phyloP scores from a whole-genome alignment of 2,329 filamentous ascomycete genomes.

The Hypoxylon sp. region DNA sequence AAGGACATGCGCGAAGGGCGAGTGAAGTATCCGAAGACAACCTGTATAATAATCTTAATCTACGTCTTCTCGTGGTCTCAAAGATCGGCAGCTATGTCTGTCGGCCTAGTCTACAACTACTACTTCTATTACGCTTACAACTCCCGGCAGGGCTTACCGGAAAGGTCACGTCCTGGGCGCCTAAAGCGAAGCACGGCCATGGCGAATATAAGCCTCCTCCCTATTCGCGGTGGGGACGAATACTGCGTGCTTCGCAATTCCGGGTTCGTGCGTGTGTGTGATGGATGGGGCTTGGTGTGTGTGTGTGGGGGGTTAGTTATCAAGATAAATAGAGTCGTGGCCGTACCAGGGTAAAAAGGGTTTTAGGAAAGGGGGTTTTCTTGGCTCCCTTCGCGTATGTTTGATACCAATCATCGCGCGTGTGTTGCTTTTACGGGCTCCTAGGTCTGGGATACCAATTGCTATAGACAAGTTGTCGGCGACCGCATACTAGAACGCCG shows the following conservation, averaged over 20 bases:
- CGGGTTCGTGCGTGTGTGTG: conserved; percentile 10
- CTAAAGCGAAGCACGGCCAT: conserved; percentile 8
- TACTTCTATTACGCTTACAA: conserved; percentile 23
- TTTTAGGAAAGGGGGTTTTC: conserved; percentile 22
- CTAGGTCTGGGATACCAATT: conserved; percentile 29
- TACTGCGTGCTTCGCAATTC: conserved; percentile 16
- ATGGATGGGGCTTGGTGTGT: neutral
- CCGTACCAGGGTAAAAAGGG: conserved; percentile 17
- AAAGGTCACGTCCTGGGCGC: conserved; percentile 1
- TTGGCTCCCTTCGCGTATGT: conserved; percentile 1
- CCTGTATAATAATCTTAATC: conserved; percentile 40
- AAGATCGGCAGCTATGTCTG: conserved; percentile 4
- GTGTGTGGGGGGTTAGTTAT: conserved; percentile 18
- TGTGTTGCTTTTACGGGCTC: conserved; percentile 13
- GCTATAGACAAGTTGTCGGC: conserved; percentile 29
- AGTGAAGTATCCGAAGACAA: conserved; percentile 36
- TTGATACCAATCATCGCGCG: neutral
- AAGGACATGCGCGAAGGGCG: conserved; percentile 20
- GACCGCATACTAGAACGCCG: conserved; percentile 15
- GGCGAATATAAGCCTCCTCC: neutral
- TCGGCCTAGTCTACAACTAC: conserved; percentile 1
- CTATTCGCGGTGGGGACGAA: conserved; percentile 22
- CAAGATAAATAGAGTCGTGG: conserved; percentile 15
- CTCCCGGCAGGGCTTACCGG: neutral
- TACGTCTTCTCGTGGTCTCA: conserved; percentile 25